Base-by-base conservation (phyloP, 495 filamentous ascomycete genomes). In the Parmelia sp. region DNA sequence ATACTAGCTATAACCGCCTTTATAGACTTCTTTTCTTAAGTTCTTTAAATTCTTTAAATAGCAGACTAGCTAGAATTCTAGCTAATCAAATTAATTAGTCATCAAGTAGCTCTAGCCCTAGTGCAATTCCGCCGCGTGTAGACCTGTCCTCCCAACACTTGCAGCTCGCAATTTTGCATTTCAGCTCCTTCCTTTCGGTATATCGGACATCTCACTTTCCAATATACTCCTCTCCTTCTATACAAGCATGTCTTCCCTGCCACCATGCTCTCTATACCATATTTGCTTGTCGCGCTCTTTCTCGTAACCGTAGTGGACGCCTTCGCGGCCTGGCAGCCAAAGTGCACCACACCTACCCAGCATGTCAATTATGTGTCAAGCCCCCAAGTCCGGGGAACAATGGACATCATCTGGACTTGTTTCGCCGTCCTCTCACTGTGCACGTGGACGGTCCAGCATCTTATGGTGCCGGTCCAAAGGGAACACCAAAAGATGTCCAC, bases 381-480 rank as follows among this genome's bases (percentile, higher is more conserved):
- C 23, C 63, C 63, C 31, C 63, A 49, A 37, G 53, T 60, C 17
- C 37, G 63, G 17, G 63, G 63, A 47, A 65, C 63, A 21, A 57
- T 65, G 57, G 33, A 49, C 40, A 65, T 65, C 3, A 23, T 65
- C n/a, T 65, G 63, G 63, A 60, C 31, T 14, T 65, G 63, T n/a
- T 53, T 65, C 21, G 37, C 56, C 15, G 63, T 65, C 17, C 49
- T 65, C 29, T 44, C 58, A 25, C 21, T 65, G 0, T 65, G 63
- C 29, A 65, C 63, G 12, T 65, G 63, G 63, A 58, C 63, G 2
- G 35, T 65, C 56, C 63, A 65, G 56, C 63, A 65, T 60, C 53
- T 65, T 1, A 42, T 39, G 33, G 56, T 65, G 15, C 63, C 63
- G 8, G 23, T 40, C 4, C 53, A 59, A 9, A 44, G 17, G 7